Evolutionary conservation across 805 yeast genomes (phyloP).

Genomic region (Babjeviella inositovora): DNA sequence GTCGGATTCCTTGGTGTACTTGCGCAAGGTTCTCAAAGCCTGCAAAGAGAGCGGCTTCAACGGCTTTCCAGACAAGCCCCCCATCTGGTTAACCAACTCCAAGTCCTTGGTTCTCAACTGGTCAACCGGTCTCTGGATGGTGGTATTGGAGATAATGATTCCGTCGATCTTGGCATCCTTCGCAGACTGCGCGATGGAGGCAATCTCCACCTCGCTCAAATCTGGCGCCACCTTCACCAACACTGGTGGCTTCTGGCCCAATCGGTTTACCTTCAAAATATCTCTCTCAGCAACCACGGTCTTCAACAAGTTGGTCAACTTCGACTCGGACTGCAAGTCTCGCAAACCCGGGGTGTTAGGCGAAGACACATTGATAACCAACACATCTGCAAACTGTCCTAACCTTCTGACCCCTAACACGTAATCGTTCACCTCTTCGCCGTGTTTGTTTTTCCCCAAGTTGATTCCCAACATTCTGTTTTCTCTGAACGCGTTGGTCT

Average conservation of each 20-base stretch:
- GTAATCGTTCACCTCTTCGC: conserved; percentile 82
- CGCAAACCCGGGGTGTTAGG: conserved; percentile 96
- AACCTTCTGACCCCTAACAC: conserved; percentile 69
- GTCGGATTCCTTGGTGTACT: conserved; percentile 58
- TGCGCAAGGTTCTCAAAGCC: conserved; percentile 57
- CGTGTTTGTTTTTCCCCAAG: conserved; percentile 83
- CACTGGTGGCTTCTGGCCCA: conserved; percentile 48
- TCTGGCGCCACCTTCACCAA: conserved; percentile 93
- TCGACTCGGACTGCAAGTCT: conserved; percentile 65
- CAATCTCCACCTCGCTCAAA: conserved; percentile 63
- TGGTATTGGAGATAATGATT: conserved; percentile 83
- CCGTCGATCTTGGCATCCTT: conserved; percentile 74
- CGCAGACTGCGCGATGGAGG: conserved; percentile 71
- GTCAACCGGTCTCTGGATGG: conserved; percentile 61
- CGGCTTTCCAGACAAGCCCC: conserved; percentile 91
- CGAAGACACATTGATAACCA: conserved; percentile 83
- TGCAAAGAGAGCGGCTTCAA: conserved; percentile 63
- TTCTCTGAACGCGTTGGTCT: conserved; percentile 36
- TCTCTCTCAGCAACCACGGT: conserved; percentile 61
- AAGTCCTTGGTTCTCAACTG: conserved; percentile 30
- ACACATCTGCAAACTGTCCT: conserved; percentile 75
- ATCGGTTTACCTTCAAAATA: conserved; percentile 14
- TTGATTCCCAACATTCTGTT: conserved; percentile 67
- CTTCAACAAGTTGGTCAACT: conserved; percentile 49
- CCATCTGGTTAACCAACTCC: conserved; percentile 37